Conservation (phyloP, 1,284 basidiomycete species). For the Irpex lacteus region DNA sequence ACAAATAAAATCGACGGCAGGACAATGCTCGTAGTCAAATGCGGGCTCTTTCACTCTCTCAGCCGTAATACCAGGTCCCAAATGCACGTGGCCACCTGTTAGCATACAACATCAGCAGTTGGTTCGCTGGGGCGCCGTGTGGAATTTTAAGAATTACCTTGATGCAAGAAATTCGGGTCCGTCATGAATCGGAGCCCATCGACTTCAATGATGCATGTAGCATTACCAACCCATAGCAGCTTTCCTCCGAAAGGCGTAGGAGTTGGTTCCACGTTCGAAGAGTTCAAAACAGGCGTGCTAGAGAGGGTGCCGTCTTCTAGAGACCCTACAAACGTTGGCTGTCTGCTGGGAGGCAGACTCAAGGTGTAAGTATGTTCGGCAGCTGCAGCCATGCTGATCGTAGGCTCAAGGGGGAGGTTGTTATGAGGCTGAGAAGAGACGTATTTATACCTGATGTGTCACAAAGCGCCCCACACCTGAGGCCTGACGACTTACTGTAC, state of each 20-base stretch:
- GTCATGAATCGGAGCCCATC: neutral
- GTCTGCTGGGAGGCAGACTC: neutral
- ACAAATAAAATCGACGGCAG: neutral
- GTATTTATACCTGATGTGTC: too few species aligned
- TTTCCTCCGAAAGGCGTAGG: neutral
- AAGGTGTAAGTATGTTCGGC: neutral
- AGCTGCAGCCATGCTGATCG: too few species aligned
- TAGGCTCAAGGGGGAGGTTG: too few species aligned
- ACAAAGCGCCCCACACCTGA: too few species aligned
- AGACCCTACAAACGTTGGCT: neutral
- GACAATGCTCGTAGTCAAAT: neutral
- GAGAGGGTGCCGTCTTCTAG: slow-evolving; percentile 15
- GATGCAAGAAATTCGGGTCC: neutral
- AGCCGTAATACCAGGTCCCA: neutral
- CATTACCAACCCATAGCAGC: neutral
- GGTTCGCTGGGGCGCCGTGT: neutral
- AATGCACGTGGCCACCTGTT: neutral
- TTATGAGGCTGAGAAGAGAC: too few species aligned
- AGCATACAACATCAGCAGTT: neutral
- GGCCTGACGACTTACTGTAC: too few species aligned
- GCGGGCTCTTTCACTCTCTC: neutral
- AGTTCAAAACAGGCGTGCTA: neutral
- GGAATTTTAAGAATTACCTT: neutral
- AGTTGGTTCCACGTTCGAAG: neutral
- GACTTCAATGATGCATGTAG: neutral